Evolutionary conservation across 1,284 basidiomycete genomes (phyloP).

Genomic region (Ganoderma meredithae): DNA sequence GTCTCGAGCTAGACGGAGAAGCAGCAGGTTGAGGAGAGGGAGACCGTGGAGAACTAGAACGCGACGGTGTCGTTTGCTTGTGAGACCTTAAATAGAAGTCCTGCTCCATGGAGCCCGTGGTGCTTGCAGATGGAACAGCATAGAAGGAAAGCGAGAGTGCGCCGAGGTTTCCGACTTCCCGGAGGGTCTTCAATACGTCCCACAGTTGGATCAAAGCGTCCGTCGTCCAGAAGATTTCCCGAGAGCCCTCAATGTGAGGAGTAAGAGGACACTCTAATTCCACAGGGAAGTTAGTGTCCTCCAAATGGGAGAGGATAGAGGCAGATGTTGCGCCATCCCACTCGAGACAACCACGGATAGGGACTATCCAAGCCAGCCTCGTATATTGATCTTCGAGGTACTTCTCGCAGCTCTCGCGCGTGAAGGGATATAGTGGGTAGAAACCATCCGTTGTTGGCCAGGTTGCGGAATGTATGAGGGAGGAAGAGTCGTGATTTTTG

Average conservation of each 20-base stretch:
- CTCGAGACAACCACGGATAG: slow-evolving; percentile 61
- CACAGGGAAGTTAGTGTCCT: background rate
- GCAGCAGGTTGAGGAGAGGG: slow-evolving; percentile 8
- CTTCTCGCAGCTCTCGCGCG: slow-evolving; percentile 38
- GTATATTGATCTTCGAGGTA: slow-evolving; percentile 44
- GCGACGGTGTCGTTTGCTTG: slow-evolving; percentile 21
- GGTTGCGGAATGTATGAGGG: background rate
- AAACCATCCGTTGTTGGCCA: slow-evolving; percentile 9
- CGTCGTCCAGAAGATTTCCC: slow-evolving; percentile 58
- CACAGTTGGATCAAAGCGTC: slow-evolving; percentile 56
- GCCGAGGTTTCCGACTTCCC: slow-evolving; percentile 50
- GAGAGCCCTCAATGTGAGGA: background rate
- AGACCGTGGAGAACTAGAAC: slow-evolving; percentile 17
- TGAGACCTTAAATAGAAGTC: slow-evolving; percentile 21
- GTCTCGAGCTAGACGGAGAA: slow-evolving; percentile 10
- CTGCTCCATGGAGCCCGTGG: slow-evolving; percentile 31
- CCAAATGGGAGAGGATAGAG: slow-evolving; percentile 39
- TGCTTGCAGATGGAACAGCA: slow-evolving; percentile 37
- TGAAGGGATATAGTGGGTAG: slow-evolving; percentile 52
- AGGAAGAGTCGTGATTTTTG: slow-evolving; percentile 1
- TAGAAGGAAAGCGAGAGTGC: slow-evolving; percentile 62
- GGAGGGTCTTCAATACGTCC: slow-evolving; percentile 56
- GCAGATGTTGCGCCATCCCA: slow-evolving; percentile 59
- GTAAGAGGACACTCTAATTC: background rate
- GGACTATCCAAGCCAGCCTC: slow-evolving; percentile 68